A percentile compares a stretch with the other conserved stretches of the same genome.
phyloP scores from a whole-genome alignment of 2,329 filamentous ascomycete genomes.

The Allantophomopsis lycopodina region DNA sequence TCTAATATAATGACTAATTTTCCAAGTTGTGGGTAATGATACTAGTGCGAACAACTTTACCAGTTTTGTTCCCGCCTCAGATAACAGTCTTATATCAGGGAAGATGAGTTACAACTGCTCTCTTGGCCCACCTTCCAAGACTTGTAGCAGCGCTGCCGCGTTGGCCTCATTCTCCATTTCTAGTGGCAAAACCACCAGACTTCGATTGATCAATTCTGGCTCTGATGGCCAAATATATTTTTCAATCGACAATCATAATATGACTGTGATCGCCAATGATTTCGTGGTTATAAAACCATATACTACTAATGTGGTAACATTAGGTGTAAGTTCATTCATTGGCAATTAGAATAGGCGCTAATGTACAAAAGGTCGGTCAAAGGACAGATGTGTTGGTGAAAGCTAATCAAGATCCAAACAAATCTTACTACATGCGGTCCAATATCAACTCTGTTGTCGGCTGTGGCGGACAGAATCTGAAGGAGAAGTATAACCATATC shows the following conservation, averaged over 20 bases:
- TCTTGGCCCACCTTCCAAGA: neutral
- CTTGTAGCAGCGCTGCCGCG: neutral
- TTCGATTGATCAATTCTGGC: neutral
- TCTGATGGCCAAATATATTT: neutral
- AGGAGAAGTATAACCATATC: too few species aligned
- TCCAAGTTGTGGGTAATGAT: too few species aligned
- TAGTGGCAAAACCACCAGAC: too few species aligned
- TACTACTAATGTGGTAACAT: slow-evolving; percentile 6
- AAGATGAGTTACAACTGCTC: slow-evolving; percentile 4
- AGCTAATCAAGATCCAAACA: slow-evolving; percentile 22
- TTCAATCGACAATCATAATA: slow-evolving; percentile 30
- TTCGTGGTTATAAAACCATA: slow-evolving; percentile 38
- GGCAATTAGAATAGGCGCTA: too few species aligned
- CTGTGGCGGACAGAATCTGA: too few species aligned
- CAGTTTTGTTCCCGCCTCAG: slow-evolving; percentile 3
- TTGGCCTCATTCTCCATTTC: too few species aligned
- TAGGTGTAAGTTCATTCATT: neutral
- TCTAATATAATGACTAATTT: too few species aligned
- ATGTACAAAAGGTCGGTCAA: slow-evolving; percentile 27
- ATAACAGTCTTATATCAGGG: slow-evolving; percentile 12
- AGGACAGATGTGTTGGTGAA: slow-evolving; percentile 27
- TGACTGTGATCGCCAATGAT: slow-evolving; percentile 51
- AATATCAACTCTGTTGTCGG: slow-evolving; percentile 25
- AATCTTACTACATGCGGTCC: slow-evolving; percentile 40
- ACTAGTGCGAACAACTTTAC: slow-evolving; percentile 7